A percentile compares a stretch with the other conserved stretches of the same genome.
Conservation (phyloP, 1,284 basidiomycete genomes). For the Puccinia horiana region DNA sequence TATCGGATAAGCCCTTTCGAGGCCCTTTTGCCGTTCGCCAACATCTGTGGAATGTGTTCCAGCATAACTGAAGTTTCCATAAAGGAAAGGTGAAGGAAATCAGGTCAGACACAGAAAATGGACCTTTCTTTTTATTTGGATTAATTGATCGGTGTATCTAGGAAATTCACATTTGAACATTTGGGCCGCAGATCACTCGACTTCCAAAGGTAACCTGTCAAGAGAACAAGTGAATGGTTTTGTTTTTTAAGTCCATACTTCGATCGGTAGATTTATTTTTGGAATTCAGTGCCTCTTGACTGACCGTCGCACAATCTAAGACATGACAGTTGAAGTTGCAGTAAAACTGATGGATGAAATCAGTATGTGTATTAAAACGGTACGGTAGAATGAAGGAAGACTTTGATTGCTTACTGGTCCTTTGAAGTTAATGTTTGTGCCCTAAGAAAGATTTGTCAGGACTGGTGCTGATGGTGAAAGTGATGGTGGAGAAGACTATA, state of each 20-base stretch:
- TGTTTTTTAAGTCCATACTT: background rate
- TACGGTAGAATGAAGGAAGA: too few relatives aligned
- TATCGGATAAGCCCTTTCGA: slow-evolving; percentile 54
- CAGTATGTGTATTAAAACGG: background rate
- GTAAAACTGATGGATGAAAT: slow-evolving; percentile 50
- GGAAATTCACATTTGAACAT: slow-evolving; percentile 52
- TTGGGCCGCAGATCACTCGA: slow-evolving; percentile 50
- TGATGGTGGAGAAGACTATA: background rate
- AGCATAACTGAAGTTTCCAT: slow-evolving; percentile 45
- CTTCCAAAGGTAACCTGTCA: slow-evolving; percentile 50
- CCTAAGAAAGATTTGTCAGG: background rate
- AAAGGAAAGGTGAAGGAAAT: background rate
- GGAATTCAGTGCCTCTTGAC: background rate
- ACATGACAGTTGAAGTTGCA: slow-evolving; percentile 52
- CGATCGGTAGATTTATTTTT: background rate
- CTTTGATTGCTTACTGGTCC: slow-evolving; percentile 46
- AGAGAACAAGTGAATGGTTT: background rate
- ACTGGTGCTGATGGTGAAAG: background rate
- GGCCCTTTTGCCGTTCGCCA: slow-evolving; percentile 51
- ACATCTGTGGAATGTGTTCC: slow-evolving; percentile 52
- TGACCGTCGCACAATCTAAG: slow-evolving; percentile 51
- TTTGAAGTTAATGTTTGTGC: slow-evolving; percentile 38
- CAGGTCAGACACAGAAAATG: background rate
- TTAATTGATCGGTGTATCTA: background rate
- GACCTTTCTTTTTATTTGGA: background rate